phyloP scores from a whole-genome alignment of 2,329 filamentous ascomycete genomes.

The Parastagonospora avenae region DNA sequence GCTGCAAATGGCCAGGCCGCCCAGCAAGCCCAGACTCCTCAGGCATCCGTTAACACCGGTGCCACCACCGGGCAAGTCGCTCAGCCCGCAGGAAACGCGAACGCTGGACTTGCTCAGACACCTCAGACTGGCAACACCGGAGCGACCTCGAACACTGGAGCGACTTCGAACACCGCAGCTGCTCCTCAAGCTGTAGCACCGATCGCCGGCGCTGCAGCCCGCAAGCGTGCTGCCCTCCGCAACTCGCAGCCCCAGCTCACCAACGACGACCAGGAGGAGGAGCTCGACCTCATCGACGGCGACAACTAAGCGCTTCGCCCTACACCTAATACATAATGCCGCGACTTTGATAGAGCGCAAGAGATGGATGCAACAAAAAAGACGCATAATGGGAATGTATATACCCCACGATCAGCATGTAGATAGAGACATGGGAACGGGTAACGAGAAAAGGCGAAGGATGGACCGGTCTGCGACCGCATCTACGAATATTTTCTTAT shows the following conservation, averaged over 20 bases:
- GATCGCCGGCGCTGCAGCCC: constrained; percentile 15
- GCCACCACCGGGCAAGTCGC: constrained; percentile 6
- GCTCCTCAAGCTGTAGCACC: constrained; percentile 5
- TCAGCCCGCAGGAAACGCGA: not conserved
- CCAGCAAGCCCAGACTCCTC: constrained; percentile 1
- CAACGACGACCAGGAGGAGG: constrained; percentile 44
- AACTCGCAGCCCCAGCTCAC: constrained; percentile 28
- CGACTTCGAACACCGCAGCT: not conserved
- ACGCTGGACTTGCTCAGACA: not conserved
- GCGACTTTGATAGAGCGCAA: not conserved
- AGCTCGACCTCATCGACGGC: constrained; percentile 30
- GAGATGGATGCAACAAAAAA: not conserved
- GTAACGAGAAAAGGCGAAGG: not conserved
- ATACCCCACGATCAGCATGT: constrained; percentile 4
- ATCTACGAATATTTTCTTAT: constrained; percentile 1
- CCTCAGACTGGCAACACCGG: constrained; percentile 5
- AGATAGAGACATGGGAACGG: not conserved
- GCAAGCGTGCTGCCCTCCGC: constrained; percentile 24
- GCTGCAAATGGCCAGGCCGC: not conserved
- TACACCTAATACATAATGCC: too few species aligned
- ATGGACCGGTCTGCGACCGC: constrained; percentile 16
- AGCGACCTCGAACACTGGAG: not conserved
- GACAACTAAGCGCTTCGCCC: constrained; percentile 1
- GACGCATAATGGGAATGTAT: constrained; percentile 7
- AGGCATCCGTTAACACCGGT: constrained; percentile 3